Base-by-base conservation (phyloP, 2,329 filamentous ascomycete genomes). In the Sclerotinia trifoliorum region DNA sequence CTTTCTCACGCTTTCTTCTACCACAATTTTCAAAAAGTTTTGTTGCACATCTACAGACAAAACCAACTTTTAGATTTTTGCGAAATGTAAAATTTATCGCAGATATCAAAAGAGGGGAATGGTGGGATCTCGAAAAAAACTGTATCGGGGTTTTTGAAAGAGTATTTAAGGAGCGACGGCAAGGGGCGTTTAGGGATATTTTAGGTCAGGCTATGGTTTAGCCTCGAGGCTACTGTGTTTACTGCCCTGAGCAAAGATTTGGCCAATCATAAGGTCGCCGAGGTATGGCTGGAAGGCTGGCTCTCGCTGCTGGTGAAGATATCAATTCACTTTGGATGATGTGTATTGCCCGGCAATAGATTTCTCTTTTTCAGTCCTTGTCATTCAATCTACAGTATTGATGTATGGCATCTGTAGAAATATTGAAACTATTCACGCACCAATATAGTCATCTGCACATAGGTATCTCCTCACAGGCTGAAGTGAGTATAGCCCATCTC, bases 191-290 rank as follows among this genome's bases (percentile, higher is more conserved):
- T 51, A 15, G 8, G 15, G 2, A 62, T 35, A 35, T 51, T 63
- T 51, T 21, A 15, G n/a, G 48, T 7, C n/a, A 42, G 60, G 60
- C 60, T 63, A 15, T 39, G 60, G 4, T 21, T 51, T 42, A 13
- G 29, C 32, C 60, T 39, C 32, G 48, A 61, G 58, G 58, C 58
- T n/a, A n/a, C n/a, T n/a, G n/a, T n/a, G n/a, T n/a, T n/a, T n/a
- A n/a, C n/a, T n/a, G n/a, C n/a, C n/a, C n/a, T n/a, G n/a, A n/a
- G n/a, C n/a, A n/a, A n/a, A n/a, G n/a, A 21, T 24, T 51, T 26
- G 46, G 1, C 60, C 46, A 62, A 62, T 62, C 13, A 62, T 21
- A 35, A 39, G 1, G 26, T 5, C 49, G 58, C 58, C 29, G 60
- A 62, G 60, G 60, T 35, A 62, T 19, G 26, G n/a, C 46, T 62